phyloP scores from a whole-genome alignment of 1,284 basidiomycete genomes.

The Trichosporon ovoides region DNA sequence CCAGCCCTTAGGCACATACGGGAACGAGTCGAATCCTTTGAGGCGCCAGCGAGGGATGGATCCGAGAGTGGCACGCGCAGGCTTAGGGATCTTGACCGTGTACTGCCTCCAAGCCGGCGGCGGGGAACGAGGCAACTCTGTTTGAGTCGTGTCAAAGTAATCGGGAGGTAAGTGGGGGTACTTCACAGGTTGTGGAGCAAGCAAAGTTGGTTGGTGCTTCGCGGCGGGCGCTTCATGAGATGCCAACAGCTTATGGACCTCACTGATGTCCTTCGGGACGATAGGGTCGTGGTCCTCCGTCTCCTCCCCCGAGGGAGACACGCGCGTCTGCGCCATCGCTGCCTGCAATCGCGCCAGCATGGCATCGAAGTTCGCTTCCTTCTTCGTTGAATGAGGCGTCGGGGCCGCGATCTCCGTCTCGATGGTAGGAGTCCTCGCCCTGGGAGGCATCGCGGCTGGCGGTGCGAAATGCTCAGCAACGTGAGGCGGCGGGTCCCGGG shows the following conservation, averaged over 20 bases:
- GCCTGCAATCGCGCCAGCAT: conserved; percentile 84
- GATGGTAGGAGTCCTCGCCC: background rate
- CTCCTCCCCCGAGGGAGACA: conserved; percentile 45
- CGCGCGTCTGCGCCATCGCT: conserved; percentile 64
- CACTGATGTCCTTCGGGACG: background rate
- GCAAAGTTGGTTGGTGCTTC: conserved; percentile 5
- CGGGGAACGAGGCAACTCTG: conserved; percentile 43
- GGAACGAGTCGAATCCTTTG: conserved; percentile 17
- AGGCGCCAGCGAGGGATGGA: conserved; percentile 23
- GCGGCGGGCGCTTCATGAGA: background rate
- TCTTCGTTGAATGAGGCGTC: conserved; percentile 19
- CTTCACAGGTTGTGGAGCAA: background rate
- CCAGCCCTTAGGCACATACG: conserved; percentile 56
- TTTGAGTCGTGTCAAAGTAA: conserved; percentile 41
- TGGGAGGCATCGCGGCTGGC: background rate
- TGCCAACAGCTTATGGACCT: background rate
- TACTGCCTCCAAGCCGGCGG: conserved; percentile 55
- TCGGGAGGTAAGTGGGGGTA: conserved; percentile 18
- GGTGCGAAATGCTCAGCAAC: background rate
- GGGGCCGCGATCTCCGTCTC: conserved; percentile 9
- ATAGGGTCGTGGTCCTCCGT: background rate
- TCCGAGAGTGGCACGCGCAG: conserved; percentile 24
- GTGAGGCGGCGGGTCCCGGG: conserved; percentile 12
- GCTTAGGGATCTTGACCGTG: conserved; percentile 58
- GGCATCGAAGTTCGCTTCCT: conserved; percentile 69